These are phyloP conservation scores for Salix brachista DNA, from an alignment of 345 rosid species.

Conservation along the genomic window DNA sequence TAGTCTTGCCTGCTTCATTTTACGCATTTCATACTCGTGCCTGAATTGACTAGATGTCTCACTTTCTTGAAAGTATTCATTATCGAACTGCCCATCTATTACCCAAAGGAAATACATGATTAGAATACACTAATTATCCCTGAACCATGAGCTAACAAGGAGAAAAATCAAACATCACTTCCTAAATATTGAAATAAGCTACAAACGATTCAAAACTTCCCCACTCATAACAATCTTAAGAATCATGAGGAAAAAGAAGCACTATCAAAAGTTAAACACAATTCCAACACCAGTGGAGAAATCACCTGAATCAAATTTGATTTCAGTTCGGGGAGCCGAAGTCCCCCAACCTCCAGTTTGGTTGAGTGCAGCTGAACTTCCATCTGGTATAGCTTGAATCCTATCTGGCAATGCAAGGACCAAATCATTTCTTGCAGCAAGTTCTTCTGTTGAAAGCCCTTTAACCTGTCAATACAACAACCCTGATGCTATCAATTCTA, in stretches of 20 bases:
- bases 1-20: constrained; percentile 66
- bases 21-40: constrained; percentile 97
- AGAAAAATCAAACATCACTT: not conserved
- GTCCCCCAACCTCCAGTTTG: constrained; percentile 67
- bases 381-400: constrained; percentile 93
- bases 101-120: not conserved
- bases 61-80: constrained; percentile 81
- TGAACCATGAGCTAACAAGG: not conserved
- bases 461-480: constrained; percentile 50
- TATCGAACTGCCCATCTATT: constrained; percentile 71
- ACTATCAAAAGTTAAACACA: not conserved
- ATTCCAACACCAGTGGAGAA: not conserved
- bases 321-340: constrained; percentile 72
- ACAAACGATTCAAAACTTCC: not conserved
- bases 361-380: constrained; percentile 77
- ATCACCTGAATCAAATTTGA: constrained; percentile 94
- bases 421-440: constrained; percentile 81
- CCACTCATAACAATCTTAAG: not conserved
- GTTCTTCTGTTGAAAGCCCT: constrained; percentile 87
- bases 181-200: not conserved
- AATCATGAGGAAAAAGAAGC: not conserved
- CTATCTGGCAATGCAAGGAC: constrained; percentile 89
- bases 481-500: not conserved
- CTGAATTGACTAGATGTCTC: constrained; percentile 71
- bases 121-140: not conserved